These are phyloP conservation scores for Penicillium desertorum DNA, from an alignment of 495 filamentous ascomycete genomes.

Conservation along the genomic window DNA sequence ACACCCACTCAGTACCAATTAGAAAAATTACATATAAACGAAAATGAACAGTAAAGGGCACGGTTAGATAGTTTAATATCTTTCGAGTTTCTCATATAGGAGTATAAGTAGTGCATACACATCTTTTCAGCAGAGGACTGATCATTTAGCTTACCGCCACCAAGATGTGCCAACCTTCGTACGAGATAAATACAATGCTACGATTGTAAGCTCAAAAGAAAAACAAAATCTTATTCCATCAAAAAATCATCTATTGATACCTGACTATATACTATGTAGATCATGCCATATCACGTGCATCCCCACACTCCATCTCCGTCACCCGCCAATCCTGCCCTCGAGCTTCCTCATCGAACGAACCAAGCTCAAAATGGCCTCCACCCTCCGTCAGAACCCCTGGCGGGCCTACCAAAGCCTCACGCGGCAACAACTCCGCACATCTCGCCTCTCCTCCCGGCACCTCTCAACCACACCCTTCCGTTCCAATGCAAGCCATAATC, in stretches of 20 bases:
- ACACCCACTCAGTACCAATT: too few species aligned
- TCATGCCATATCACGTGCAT: slow-evolving; percentile 29
- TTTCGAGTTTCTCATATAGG: too few species aligned
- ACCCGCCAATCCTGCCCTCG: slow-evolving; percentile 12
- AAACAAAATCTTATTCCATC: neutral
- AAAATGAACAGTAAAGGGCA: too few species aligned
- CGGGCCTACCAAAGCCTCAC: slow-evolving; percentile 38
- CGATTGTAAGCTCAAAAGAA: too few species aligned
- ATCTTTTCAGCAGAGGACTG: too few species aligned
- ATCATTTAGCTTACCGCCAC: too few species aligned
- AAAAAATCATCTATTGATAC: neutral
- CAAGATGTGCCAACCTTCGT: too few species aligned
- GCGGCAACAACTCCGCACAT: slow-evolving; percentile 25
- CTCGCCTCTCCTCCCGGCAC: slow-evolving; percentile 17
- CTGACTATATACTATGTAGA: slow-evolving; percentile 6
- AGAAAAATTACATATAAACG: too few species aligned
- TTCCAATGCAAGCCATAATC: slow-evolving; percentile 28
- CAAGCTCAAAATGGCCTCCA: slow-evolving; percentile 26
- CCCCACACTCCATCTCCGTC: slow-evolving; percentile 25
- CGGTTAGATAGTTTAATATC: too few species aligned
- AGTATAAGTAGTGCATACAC: too few species aligned
- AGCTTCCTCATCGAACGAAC: slow-evolving; percentile 10
- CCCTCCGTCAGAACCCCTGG: slow-evolving; percentile 31
- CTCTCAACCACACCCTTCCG: slow-evolving; percentile 33
- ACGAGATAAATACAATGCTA: too few species aligned